Percentiles rank a stretch among this genome's conserved stretches.
These are phyloP conservation scores for Neonectria coccinea DNA, from an alignment of 2,329 filamentous ascomycete species.

Conservation along the genomic window DNA sequence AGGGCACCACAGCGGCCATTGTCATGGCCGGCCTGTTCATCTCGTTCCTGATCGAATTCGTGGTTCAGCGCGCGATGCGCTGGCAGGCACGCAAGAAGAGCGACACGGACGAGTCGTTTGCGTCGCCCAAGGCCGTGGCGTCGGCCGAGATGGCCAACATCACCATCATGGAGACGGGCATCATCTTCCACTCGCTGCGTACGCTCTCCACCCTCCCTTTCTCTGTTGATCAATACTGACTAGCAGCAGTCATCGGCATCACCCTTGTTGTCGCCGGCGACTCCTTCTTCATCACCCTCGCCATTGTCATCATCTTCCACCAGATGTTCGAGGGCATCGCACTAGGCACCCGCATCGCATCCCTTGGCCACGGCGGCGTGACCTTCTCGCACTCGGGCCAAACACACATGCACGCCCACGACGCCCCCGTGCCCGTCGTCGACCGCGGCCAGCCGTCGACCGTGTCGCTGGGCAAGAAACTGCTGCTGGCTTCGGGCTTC, in stretches of 20 bases:
- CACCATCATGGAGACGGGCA: conserved; percentile 76
- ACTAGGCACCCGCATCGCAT: conserved; percentile 76
- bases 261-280: conserved; percentile 71
- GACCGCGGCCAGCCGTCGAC: conserved; percentile 34
- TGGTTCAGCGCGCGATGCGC: conserved; percentile 68
- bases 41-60: conserved; percentile 77
- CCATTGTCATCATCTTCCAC: conserved; percentile 79
- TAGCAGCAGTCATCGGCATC: conserved; percentile 67
- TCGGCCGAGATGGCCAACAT: conserved; percentile 52
- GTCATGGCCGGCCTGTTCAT: conserved; percentile 80
- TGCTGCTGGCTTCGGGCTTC: conserved; percentile 71
- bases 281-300: conserved; percentile 66
- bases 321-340: conserved; percentile 84
- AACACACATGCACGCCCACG: conserved; percentile 31
- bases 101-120: conserved; percentile 19
- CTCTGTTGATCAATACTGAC: conserved; percentile 14
- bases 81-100: conserved; percentile 46
- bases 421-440: conserved; percentile 34
- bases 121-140: conserved; percentile 42
- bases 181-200: conserved; percentile 80
- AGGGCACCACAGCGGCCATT: conserved; percentile 76
- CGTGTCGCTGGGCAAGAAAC: conserved; percentile 62
- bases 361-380: conserved; percentile 56
- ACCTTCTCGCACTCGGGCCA: conserved; percentile 35
- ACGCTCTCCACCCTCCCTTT: conserved; percentile 44